Evolutionary conservation across 805 yeast genomes (phyloP), one percentile per base, ranked within the genome.

Genomic region (Metschnikowia gelsemii): DNA sequence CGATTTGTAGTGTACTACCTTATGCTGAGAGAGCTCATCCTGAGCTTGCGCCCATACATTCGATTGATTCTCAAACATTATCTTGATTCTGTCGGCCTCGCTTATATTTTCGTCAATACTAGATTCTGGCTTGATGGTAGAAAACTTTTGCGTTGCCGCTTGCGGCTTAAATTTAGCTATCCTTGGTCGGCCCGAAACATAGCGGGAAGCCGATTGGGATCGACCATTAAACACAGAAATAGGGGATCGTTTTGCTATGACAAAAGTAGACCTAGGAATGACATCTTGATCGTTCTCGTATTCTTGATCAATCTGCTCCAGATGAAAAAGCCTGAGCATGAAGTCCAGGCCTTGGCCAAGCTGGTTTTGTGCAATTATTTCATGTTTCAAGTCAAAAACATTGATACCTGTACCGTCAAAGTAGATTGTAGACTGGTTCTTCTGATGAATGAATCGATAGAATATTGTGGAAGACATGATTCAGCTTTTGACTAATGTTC

Each of bases 321-420:
- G 62, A 54, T 82, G 84, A 58, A 77, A 85, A 13, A 93, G 56
- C 32, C 77, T 65, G 28, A 93, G 66, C 58, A 87, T 93, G 55
- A 90, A 89, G 57, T 87, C 96, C 2, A 82, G 77, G 1, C 96
- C 95, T 45, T 81, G 82, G 5, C 90, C 88, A 12, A 93, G 70
- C 53, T 80, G 85, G 62, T 90, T 91, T 28, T 81, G 87, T 14
- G 75, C 63, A 31, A 93, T 84, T 38, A 93, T 88, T 53, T 93
- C 98, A 47, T 91, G 81, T 64, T 93, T 93, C 46, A 93, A 68
- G 58, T 93, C 99, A 65, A 91, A 93, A 1, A 90, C 96, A 2
- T 96, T 87, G 30, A 93, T 80, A 21, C 98, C 97, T 0, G 99
- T 91, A 16, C 99, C 99, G 61, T 93, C 99, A 58, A 93, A 93